Evolutionary conservation across 2,329 filamentous ascomycete genomes (phyloP).

Genomic region (Stagonosporopsis cucurbitacearum): DNA sequence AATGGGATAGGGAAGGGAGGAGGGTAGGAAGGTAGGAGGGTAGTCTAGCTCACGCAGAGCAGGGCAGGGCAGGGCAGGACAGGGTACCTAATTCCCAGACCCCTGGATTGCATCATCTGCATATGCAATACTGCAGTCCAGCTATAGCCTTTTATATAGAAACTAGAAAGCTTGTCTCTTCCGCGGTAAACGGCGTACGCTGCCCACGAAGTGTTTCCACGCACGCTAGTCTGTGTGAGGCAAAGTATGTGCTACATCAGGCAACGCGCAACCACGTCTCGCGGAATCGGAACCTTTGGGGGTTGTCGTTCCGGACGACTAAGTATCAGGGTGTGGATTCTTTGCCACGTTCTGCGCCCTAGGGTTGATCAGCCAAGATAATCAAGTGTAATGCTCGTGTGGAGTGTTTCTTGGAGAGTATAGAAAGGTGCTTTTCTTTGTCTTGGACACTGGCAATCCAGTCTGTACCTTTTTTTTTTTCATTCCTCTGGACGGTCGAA

Average conservation of each 20-base stretch:
- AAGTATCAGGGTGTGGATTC: neutral
- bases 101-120: neutral
- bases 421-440: neutral
- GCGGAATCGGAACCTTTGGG: slow-evolving; percentile 10
- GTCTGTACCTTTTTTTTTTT: neutral
- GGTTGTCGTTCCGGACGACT: neutral
- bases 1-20: too few relatives aligned
- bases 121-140: neutral
- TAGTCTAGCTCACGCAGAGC: too few relatives aligned
- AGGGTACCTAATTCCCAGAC: neutral
- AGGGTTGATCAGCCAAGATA: neutral
- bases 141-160: neutral
- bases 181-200: too few relatives aligned
- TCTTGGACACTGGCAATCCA: neutral
- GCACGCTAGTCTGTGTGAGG: neutral
- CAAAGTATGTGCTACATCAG: neutral
- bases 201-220: neutral
- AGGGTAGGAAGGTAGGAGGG: too few relatives aligned
- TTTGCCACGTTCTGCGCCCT: slow-evolving; percentile 8
- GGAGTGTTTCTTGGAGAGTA: neutral
- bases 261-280: slow-evolving; percentile 9
- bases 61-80: too few relatives aligned
- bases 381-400: too few relatives aligned
- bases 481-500: too few relatives aligned
- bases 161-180: neutral